Evolutionary conservation across 2,329 filamentous ascomycete species (phyloP).

Genomic region (Ascochyta rabiei): DNA sequence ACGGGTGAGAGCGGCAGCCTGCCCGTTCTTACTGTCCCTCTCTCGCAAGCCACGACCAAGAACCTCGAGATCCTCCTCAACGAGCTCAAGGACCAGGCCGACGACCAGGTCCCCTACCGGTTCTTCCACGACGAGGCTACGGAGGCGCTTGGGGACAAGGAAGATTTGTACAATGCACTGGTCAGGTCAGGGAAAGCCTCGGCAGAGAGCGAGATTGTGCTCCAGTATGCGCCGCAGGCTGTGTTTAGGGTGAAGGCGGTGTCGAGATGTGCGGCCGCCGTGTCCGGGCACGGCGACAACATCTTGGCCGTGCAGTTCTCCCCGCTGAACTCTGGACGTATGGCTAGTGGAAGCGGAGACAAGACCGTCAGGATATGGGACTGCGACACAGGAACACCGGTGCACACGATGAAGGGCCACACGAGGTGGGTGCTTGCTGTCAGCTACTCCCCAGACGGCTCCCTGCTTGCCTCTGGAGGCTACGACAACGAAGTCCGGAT

Average conservation of each 20-base stretch:
- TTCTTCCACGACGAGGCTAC: constrained; percentile 61
- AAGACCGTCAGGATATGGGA: constrained; percentile 93
- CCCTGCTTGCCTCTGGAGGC: constrained; percentile 82
- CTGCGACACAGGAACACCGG: constrained; percentile 87
- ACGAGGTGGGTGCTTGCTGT: constrained; percentile 89
- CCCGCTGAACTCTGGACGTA: constrained; percentile 73
- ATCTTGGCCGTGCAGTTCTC: constrained; percentile 89
- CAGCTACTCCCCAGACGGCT: constrained; percentile 83
- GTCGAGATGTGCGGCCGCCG: constrained; percentile 84
- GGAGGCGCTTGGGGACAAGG: constrained; percentile 54
- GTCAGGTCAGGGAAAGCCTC: constrained; percentile 51
- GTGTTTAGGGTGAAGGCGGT: constrained; percentile 93
- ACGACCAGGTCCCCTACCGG: constrained; percentile 70
- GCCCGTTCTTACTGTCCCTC: constrained; percentile 72
- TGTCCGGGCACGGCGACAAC: constrained; percentile 88
- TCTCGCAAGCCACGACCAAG: constrained; percentile 84
- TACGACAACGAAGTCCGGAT: constrained; percentile 92
- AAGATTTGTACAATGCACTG: constrained; percentile 51
- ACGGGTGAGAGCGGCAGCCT: constrained; percentile 70
- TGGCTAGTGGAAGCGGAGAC: constrained; percentile 91
- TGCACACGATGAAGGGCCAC: constrained; percentile 85
- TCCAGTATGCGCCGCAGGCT: constrained; percentile 79
- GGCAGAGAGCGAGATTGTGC: constrained; percentile 66
- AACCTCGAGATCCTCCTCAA: constrained; percentile 89
- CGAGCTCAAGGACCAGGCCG: constrained; percentile 71